These are phyloP conservation scores for Ustilago sp. DNA, from an alignment of 1,284 basidiomycete genomes.

Conservation along the genomic window DNA sequence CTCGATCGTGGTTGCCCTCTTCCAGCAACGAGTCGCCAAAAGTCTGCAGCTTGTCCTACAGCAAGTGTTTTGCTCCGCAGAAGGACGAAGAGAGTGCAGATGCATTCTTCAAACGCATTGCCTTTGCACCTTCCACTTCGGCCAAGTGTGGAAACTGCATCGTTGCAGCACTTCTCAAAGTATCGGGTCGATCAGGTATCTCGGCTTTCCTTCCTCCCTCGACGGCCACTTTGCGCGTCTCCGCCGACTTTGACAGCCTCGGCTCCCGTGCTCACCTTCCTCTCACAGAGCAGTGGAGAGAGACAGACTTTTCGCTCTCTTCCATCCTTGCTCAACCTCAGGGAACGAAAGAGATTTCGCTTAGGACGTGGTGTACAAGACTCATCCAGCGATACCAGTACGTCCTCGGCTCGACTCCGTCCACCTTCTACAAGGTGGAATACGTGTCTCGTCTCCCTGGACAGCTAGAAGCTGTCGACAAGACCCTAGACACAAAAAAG, in stretches of 20 bases:
- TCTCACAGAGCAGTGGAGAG: conserved; percentile 30
- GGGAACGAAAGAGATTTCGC: background rate
- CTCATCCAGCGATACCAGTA: conserved; percentile 46
- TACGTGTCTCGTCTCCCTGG: conserved; percentile 26
- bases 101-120: conserved; percentile 50
- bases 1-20: conserved; percentile 18
- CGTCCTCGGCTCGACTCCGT: conserved; percentile 38
- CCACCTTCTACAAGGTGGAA: conserved; percentile 51
- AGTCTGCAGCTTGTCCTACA: conserved; percentile 23
- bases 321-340: conserved; percentile 9
- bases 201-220: conserved; percentile 35
- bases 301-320: conserved; percentile 37
- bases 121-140: conserved; percentile 26
- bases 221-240: conserved; percentile 11
- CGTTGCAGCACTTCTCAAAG: conserved; percentile 40
- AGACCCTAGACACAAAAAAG: conserved; percentile 2
- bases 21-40: background rate
- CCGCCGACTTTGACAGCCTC: background rate
- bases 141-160: conserved; percentile 46
- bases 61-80: conserved; percentile 17
- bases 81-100: conserved; percentile 17
- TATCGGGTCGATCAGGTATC: conserved; percentile 34
- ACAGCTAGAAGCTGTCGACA: conserved; percentile 36
- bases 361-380: conserved; percentile 40
- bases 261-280: conserved; percentile 41